Percentiles rank a stretch among this genome's conserved stretches.
phyloP scores from a whole-genome alignment of 495 filamentous ascomycete genomes.

The Chaetomium fimeti region DNA sequence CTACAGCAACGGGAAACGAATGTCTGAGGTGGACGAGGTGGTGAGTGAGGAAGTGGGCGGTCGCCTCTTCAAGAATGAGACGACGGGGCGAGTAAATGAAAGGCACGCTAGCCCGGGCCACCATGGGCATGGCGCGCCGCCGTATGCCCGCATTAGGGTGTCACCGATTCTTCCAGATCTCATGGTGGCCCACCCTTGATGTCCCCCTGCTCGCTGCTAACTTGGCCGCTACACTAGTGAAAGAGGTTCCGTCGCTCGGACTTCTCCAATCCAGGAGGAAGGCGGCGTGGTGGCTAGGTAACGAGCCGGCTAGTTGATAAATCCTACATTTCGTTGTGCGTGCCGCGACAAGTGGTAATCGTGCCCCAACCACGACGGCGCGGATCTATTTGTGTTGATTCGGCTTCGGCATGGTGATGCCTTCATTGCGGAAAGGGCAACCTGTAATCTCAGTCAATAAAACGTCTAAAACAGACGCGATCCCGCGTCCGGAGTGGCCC shows the following conservation, averaged over 20 bases:
- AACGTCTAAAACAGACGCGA: neutral
- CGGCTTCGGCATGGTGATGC: neutral
- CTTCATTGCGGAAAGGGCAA: neutral
- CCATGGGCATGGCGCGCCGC: constrained; percentile 20
- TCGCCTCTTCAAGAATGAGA: constrained; percentile 7
- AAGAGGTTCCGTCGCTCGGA: constrained; percentile 3
- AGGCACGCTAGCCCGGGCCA: constrained; percentile 16
- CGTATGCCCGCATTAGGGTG: neutral
- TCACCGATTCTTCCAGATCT: constrained; percentile 5
- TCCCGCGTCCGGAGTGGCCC: neutral
- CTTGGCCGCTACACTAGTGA: neutral
- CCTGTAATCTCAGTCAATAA: neutral
- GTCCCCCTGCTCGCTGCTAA: neutral
- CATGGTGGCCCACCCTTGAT: neutral
- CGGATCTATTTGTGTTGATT: neutral
- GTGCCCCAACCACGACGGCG: neutral
- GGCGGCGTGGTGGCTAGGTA: too few species aligned
- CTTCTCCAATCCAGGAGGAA: constrained; percentile 12
- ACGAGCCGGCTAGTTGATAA: too few species aligned
- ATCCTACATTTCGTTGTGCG: neutral
- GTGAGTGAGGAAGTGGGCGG: neutral
- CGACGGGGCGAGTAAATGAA: constrained; percentile 7
- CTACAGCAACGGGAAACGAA: constrained; percentile 14
- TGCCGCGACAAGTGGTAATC: neutral
- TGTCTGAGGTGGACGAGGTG: neutral